These are phyloP conservation scores for Coemansia sp. DNA, from an alignment of 192 early-diverging fungal species.

Conservation along the genomic window DNA sequence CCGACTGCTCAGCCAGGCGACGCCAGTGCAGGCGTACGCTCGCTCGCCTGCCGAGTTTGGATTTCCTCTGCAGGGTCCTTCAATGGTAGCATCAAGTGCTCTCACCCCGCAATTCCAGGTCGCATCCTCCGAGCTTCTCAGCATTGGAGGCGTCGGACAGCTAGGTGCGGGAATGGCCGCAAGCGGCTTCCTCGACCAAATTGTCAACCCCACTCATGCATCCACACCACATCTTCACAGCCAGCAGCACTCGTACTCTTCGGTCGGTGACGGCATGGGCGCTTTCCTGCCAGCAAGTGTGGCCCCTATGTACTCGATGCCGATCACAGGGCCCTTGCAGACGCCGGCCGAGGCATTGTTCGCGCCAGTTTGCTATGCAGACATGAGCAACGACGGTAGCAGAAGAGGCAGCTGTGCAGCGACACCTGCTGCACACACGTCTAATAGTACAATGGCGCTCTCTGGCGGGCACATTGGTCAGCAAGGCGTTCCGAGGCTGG, in stretches of 20 bases:
- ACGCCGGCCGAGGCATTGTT: constrained; percentile 34
- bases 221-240: neutral
- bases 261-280: neutral
- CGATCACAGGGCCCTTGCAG: constrained; percentile 29
- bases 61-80: neutral
- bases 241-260: neutral
- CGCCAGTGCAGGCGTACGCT: neutral
- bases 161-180: neutral
- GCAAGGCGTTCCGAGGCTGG: constrained; percentile 17
- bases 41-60: neutral
- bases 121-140: constrained; percentile 6
- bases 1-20: neutral
- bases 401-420: neutral
- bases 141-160: constrained; percentile 1
- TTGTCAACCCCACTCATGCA: neutral
- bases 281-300: neutral
- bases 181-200: neutral
- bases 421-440: neutral
- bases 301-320: constrained; percentile 15
- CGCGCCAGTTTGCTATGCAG: constrained; percentile 24
- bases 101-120: neutral
- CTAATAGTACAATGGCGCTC: constrained; percentile 11
- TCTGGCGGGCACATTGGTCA: neutral
- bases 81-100: neutral
- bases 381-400: constrained; percentile 14